Evolutionary conservation across 257 asterid genomes (phyloP), one percentile per base, ranked within the genome.

Genomic region (Primulina eburnea): DNA sequence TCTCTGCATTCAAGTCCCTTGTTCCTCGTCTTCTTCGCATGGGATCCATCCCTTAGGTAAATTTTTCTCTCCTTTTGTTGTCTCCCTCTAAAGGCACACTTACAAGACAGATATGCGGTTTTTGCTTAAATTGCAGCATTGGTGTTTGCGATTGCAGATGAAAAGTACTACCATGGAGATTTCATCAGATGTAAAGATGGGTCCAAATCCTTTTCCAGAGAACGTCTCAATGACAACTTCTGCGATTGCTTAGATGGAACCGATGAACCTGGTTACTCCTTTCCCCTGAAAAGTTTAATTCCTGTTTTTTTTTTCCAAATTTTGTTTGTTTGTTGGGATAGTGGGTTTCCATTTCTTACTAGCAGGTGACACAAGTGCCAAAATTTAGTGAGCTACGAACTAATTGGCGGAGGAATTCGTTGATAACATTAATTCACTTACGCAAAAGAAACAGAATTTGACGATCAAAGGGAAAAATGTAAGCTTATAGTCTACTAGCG

Each of bases 241-340:
- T 93, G 97, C 32, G 99, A 93, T 74, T 93, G 99, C 74, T 72
- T 78, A 5, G 99, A 89, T 66, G 99, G 97, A 72, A 83, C 96
- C 8, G 99, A 90, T 77, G 97, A 93, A 67, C 99, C 97, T 2
- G 97, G 97, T 93, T 62, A 34, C 30, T 60, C 29, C n/a, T 61
- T 70, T 14, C 28, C 10, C 8, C n/a, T 28, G n/a, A 11, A 43
- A 75, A 47, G 30, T 29, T 28, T n/a, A 34, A 7, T 53, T 0
- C 32, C 1, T 37, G 7, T 53, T 37, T 20, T 9, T 33, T 47
- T 18, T 43, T 52, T 9, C 30, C 30, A 28, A 28, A 28, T 28
- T 18, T 10, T 38, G 8, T 8, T 34, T 8, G 34, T 16, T 1
- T 55, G 62, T 37, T 55, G 3, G 29, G 32, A 35, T 32, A 8